Evolutionary conservation across 768 basidiomycete species (phyloP), one percentile per base, ranked within the genome.

Genomic region (Rhodotorula graminis): DNA sequence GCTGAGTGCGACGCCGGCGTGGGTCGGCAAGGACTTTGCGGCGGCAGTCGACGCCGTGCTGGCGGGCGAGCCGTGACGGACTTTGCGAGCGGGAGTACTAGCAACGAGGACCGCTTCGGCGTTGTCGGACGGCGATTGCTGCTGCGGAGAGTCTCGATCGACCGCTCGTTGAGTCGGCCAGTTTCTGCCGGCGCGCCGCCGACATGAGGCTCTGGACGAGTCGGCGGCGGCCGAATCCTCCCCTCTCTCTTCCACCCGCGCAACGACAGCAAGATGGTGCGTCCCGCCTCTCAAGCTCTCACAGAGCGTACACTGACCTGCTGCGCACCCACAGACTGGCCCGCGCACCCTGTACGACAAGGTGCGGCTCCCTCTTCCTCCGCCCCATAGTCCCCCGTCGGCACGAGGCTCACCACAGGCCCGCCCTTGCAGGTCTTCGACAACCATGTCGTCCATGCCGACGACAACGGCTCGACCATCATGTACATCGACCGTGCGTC

Each of bases 261-360:
- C 50, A 10, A 25, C 50, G 6, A 23, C 50, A 14, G 10, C 25
- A 52, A 23, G 11, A 52, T 52, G 50, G 50, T 52, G 25, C 23
- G 50, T 12, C 9, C 50, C 4, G 11, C 50, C 25, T 11, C 25
- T 12, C 23, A 21, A 52, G 50, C 23, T 25, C 27, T 25, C 23
- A 52, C 25, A 7, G 23, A 52, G 25, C 50, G 6, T 25, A 7
- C 11, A 25, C 50, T 52, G 50, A 52, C 50, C 37, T 27, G 15
- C 29, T 27, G 5, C 21, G 14, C 44, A 16, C 1, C 33, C 23
- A 11, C 31, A 46, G 64, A 14, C 53, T 46, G 52, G 64, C 0
- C 42, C 55, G 56, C 42, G 92, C 72, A 97, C 95, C 49, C 85
- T 98, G 44, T 96, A 97, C 82, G 95, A 98, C 83, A 97, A 97